Base-by-base conservation (phyloP, 495 filamentous ascomycete genomes). In the Lepraria neglecta region DNA sequence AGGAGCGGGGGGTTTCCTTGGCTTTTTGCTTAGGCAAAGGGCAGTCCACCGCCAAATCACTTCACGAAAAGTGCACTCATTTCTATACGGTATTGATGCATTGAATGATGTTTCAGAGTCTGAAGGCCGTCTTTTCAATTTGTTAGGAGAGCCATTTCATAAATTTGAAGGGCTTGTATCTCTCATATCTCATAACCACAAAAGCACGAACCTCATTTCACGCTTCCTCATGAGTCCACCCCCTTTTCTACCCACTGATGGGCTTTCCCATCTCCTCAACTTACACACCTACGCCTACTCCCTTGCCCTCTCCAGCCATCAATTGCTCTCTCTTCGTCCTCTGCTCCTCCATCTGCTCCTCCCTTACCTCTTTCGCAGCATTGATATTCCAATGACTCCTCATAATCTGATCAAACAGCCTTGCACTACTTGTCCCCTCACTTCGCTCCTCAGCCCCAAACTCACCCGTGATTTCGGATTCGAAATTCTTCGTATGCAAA, bases 361-460 rank as follows among this genome's bases (percentile, higher is more conserved):
- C 64, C 56, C 64, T 65, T 1, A 65, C 50, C 19, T 62, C 56
- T 45, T 27, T 47, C 54, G 64, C 64, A 27, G 55, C 56, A 55
- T 65, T 65, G 2, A 65, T 60, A 43, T 65, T 65, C 51, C 58
- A 65, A 55, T 65, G 64, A 30, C 53, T 28, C 21, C 40, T 62
- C 50, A 56, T 48, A 4, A 65, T 65, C 21, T 14, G 48, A 11
- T 57, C 55, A 60, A 65, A 65, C 38, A 65, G 27, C 38, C 27
- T 46, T 11, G 33, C 55, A 30, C 54, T 52, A 21, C 64, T 65
- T 28, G 40, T n/a, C 3, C 64, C 64, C 42, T 65, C 64, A 12
- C 44, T 14, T 28, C 28, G 44, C 53, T 58, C 54, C 3, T 38
- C 48, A 14, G 7, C 59, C 15, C 28, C 52, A 55, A 65, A 65